Base-by-base conservation (phyloP, 1,284 basidiomycete species). In the Cutaneotrichosporon mucoides region DNA sequence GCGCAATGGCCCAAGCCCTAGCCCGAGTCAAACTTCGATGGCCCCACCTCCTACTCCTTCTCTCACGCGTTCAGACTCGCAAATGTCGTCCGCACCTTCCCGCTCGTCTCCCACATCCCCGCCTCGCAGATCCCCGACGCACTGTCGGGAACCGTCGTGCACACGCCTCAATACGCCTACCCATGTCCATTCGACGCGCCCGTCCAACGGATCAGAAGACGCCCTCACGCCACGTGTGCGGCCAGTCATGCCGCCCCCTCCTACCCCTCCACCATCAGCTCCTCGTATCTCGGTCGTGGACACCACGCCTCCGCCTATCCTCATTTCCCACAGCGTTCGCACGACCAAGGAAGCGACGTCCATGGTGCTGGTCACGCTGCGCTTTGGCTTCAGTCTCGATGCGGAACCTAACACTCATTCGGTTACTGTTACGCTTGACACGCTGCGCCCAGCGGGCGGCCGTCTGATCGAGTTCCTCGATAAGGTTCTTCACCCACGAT, bases 341-440 rank as follows among this genome's bases (percentile, higher is more conserved):
- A 46, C 52, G 5, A 41, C 56, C 3, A 51, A 46, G 1, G 56
- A 60, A 33, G 8, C 44, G 6, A 24, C 9, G 6, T 56, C 58
- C 11, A 42, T 33, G 3, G 50, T 64, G 3, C 57, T 72, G 10
- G 55, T 72, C 38, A 70, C 59, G 1, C 60, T 72, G 1, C 65
- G 67, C 45, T 72, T 70, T 51, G 63, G 63, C 6, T 72, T 64
- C 59, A 66, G 60, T 13, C 63, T 68, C 35, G 62, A 65, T 35
- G 57, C 64, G 1, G 60, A 57, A 15, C 67, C 67, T n/a, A 63
- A 63, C 46, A 70, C 68, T 15, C 61, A 62, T 43, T 51, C 55
- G 3, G 62, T 72, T n/a, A 68, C 62, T 1, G 45, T 72, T 9
- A 66, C 68, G 4, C 48, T 68, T 7, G 65, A 70, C 16, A 56